Percentiles rank a stretch among this genome's conserved stretches.
Evolutionary conservation across 2,329 filamentous ascomycete species (phyloP).

Genomic region (Aspergillus niger): DNA sequence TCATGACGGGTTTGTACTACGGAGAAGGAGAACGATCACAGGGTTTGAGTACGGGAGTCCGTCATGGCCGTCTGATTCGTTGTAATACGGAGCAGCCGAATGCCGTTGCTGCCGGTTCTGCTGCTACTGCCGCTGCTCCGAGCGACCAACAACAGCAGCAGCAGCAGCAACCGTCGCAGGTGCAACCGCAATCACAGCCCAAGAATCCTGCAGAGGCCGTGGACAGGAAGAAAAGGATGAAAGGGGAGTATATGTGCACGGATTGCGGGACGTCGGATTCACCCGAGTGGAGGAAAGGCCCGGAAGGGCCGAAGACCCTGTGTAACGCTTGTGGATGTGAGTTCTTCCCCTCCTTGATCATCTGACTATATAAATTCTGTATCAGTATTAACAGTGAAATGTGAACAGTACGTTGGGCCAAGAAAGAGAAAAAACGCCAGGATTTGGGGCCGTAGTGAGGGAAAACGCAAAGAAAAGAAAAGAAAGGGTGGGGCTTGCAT

Average conservation of each 20-base stretch:
- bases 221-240: constrained; percentile 85
- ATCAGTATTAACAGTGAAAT: neutral
- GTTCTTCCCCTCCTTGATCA: constrained; percentile 28
- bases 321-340: constrained; percentile 92
- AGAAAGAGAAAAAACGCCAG: constrained; percentile 74
- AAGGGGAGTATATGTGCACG: constrained; percentile 92
- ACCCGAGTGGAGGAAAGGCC: constrained; percentile 94
- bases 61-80: constrained; percentile 76
- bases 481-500: neutral
- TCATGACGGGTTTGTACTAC: constrained; percentile 86
- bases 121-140: no score
- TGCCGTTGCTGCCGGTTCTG: no score
- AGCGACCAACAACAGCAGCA: neutral
- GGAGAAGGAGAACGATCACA: constrained; percentile 84
- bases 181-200: constrained; percentile 23
- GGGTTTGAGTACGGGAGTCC: constrained; percentile 83
- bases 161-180: neutral
- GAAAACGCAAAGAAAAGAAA: neutral
- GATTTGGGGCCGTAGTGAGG: constrained; percentile 21
- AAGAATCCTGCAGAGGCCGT: constrained; percentile 51
- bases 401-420: constrained; percentile 57
- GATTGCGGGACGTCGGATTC: constrained; percentile 94
- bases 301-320: constrained; percentile 86
- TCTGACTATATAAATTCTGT: neutral
- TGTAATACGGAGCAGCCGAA: constrained; percentile 68